phyloP scores from a whole-genome alignment of 345 rosid genomes.

The Cardamine chenopodiifolia region DNA sequence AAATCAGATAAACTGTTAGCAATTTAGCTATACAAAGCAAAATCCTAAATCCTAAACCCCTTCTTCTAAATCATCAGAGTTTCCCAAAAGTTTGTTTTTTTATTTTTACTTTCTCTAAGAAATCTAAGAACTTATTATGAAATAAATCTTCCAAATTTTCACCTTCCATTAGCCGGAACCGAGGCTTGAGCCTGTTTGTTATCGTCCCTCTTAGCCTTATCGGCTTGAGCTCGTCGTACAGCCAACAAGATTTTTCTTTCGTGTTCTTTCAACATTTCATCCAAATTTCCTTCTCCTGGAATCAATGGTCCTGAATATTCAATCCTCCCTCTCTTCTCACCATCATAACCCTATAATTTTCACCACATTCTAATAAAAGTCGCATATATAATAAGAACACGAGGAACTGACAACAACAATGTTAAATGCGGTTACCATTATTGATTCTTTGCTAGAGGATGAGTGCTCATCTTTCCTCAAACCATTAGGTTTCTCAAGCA shows the following conservation, averaged over 20 bases:
- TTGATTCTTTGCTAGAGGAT: slow-evolving; percentile 40
- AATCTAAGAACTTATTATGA: slow-evolving; percentile 7
- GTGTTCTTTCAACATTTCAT: slow-evolving; percentile 93
- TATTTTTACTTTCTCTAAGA: slow-evolving; percentile 13
- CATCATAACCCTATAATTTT: slow-evolving; percentile 48
- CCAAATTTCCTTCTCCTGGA: slow-evolving; percentile 69
- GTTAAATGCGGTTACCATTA: slow-evolving; percentile 45
- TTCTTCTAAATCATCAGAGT: background rate
- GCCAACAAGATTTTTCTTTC: slow-evolving; percentile 81
- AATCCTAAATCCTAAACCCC: slow-evolving; percentile 26
- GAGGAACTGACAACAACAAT: background rate
- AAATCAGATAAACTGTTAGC: slow-evolving; percentile 21
- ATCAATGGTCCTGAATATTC: slow-evolving; percentile 89
- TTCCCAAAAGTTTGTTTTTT: slow-evolving; percentile 10
- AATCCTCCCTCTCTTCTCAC: slow-evolving; percentile 53
- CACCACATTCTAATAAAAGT: slow-evolving; percentile 18
- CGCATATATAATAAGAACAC: no score
- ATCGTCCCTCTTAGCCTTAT: slow-evolving; percentile 52
- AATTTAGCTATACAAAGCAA: slow-evolving; percentile 32
- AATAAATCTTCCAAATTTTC: slow-evolving; percentile 1
- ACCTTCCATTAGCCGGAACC: slow-evolving; percentile 24
- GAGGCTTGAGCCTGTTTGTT: slow-evolving; percentile 27
- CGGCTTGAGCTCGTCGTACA: slow-evolving; percentile 78
- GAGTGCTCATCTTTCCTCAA: slow-evolving; percentile 48
- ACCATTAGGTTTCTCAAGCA: slow-evolving; percentile 48